Base-by-base conservation (phyloP, 495 filamentous ascomycete genomes). In the Jackrogersella minutella region DNA sequence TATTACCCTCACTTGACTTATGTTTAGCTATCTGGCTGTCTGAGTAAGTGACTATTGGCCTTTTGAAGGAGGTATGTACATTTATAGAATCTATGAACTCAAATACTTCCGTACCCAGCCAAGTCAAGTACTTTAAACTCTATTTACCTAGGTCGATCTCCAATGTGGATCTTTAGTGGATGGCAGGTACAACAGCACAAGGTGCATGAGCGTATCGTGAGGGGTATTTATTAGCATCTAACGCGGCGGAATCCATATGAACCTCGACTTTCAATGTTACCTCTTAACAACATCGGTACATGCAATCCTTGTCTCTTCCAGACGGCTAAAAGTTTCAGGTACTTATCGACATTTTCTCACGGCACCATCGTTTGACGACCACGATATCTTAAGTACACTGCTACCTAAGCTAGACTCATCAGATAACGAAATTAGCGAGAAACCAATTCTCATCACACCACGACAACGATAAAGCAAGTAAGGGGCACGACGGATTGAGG, bases 141-240 rank as follows among this genome's bases (percentile, higher is more conserved):
- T 39, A 55, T 62, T 62, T 50, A n/a, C n/a, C 2, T 11, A 47
- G 1, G 13, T 9, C 34, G 54, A 58, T 44, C 41, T 43, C 41
- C 22, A 9, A 24, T 44, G 21, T n/a, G 41, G 41, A 21, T 9
- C 40, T 19, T n/a, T 8, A 8, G 8, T n/a, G 7, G 39, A 21
- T 41, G 39, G 14, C 17, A 43, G 40, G 36, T 39, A 39, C 36
- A 14, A 39, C n/a, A 14, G 17, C 10, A 8, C 17, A 10, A 43
- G 17, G 8, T 21, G 40, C 17, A 43, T 16, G n/a, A 11, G 7
- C 16, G 6, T 43, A 21, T 19, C 13, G 40, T 41, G 39, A 14
- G 39, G 39, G 13, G 39, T 41, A 41, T 41, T n/a, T n/a, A n/a
- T 41, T 41, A 41, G 16, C 39, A 41, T 22, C 40, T 43, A 22